Conservation (phyloP, 164 flowering plant genomes). For the Magnolia changhungtana region DNA sequence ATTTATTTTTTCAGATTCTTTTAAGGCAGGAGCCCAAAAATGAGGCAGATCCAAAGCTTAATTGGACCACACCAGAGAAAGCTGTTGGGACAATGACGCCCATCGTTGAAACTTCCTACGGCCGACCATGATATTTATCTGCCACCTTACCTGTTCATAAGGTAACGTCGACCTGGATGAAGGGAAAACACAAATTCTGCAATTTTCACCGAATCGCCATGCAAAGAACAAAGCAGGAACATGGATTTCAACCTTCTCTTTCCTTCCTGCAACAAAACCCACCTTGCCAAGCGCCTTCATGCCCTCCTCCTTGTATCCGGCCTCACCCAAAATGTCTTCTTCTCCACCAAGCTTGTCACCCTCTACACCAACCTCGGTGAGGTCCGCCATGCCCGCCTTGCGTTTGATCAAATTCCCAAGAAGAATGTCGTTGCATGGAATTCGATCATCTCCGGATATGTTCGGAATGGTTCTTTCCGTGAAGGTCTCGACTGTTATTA, state of each 20-base stretch:
- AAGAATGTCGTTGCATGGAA: conserved; percentile 66
- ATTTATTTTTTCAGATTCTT: no score
- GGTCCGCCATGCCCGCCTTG: conserved; percentile 30
- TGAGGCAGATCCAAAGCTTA: no score
- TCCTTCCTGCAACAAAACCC: conserved; percentile 35
- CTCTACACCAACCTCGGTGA: conserved; percentile 50
- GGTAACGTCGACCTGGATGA: no score
- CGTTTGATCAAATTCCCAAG: conserved; percentile 39
- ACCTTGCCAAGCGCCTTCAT: conserved; percentile 47
- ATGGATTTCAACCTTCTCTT: conserved; percentile 46
- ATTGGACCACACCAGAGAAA: no score
- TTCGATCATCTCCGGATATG: conserved; percentile 60
- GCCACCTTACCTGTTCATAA: no score
- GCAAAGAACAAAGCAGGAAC: conserved; percentile 12
- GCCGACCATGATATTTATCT: no score
- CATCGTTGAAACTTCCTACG: no score
- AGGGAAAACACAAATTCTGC: background rate
- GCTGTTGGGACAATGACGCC: no score
- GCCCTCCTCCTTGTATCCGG: conserved; percentile 57
- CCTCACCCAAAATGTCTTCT: conserved; percentile 30
- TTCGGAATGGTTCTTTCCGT: conserved; percentile 34
- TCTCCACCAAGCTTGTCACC: conserved; percentile 56
- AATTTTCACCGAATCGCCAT: background rate
- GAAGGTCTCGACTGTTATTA: conserved; percentile 45
- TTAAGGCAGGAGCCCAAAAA: no score